These are phyloP conservation scores for Przewalskia tangutica DNA, from an alignment of 257 asterid genomes.

Conservation along the genomic window DNA sequence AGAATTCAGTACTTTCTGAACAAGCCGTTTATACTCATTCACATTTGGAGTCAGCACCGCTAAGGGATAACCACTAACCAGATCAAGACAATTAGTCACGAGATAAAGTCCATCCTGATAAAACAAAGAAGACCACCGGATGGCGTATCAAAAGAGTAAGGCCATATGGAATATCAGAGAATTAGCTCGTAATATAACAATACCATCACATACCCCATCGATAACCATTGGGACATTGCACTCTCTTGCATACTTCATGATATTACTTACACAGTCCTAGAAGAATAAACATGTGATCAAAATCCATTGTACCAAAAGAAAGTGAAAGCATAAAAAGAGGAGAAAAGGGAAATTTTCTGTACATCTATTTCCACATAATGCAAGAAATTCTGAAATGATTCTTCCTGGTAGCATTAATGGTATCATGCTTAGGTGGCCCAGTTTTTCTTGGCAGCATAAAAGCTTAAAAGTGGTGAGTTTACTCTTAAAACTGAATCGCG, in stretches of 20 bases:
- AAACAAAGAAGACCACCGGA: not conserved
- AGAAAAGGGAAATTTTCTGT: not conserved
- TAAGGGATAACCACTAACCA: slow-evolving; percentile 71
- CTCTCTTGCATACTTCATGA: slow-evolving; percentile 77
- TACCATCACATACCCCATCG: slow-evolving; percentile 68
- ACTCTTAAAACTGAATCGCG: not conserved
- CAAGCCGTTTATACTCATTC: slow-evolving; percentile 87
- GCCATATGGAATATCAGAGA: slow-evolving; percentile 6
- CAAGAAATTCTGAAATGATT: not conserved
- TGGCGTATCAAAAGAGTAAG: not conserved
- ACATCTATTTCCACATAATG: not conserved
- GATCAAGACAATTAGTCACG: slow-evolving; percentile 67
- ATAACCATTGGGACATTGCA: slow-evolving; percentile 84
- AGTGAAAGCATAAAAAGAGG: slow-evolving; percentile 4
- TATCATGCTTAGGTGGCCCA: not conserved
- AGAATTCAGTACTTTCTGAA: slow-evolving; percentile 58
- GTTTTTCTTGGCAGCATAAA: not conserved
- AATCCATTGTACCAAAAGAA: slow-evolving; percentile 4
- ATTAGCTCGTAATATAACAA: slow-evolving; percentile 2
- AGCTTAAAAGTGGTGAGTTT: not conserved
- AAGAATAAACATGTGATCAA: slow-evolving; percentile 7
- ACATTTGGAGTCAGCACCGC: slow-evolving; percentile 94
- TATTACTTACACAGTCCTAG: slow-evolving; percentile 84
- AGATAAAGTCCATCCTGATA: slow-evolving; percentile 92
- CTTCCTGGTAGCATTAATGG: not conserved